Percentiles rank a stretch among this genome's conserved stretches.
These are phyloP conservation scores for Solanum ahanhuiri DNA, from an alignment of 257 asterid genomes.

Conservation along the genomic window DNA sequence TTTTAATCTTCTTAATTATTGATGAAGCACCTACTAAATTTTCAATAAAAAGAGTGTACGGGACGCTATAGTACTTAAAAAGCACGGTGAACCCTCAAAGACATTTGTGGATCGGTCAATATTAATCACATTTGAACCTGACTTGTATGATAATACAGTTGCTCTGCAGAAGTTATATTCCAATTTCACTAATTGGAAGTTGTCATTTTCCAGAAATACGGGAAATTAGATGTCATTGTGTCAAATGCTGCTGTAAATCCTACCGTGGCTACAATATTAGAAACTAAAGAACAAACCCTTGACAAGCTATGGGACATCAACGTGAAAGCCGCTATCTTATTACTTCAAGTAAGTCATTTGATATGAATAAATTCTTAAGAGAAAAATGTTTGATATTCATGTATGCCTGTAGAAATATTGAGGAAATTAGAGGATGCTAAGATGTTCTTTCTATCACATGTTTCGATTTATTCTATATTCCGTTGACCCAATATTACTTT, in stretches of 20 bases:
- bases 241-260: constrained; percentile 97
- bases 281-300: constrained; percentile 64
- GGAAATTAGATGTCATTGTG: constrained; percentile 68
- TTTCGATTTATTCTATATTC: not conserved
- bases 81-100: not conserved
- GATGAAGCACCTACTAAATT: not conserved
- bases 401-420: not conserved
- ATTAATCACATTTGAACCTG: not conserved
- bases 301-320: constrained; percentile 96
- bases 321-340: constrained; percentile 65
- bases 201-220: constrained; percentile 48
- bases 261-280: constrained; percentile 48
- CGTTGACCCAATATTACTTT: not conserved
- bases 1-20: not conserved
- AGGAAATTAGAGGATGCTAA: not conserved
- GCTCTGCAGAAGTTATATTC: not conserved
- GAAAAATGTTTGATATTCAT: not conserved
- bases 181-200: not conserved
- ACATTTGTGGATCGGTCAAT: not conserved
- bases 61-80: not conserved
- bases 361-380: not conserved
- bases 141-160: not conserved
- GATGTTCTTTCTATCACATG: not conserved
- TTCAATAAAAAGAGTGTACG: not conserved
- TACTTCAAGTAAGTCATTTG: constrained; percentile 59